These are phyloP conservation scores for Fagus sylvatica DNA, from an alignment of 306 rosid species.

Conservation along the genomic window DNA sequence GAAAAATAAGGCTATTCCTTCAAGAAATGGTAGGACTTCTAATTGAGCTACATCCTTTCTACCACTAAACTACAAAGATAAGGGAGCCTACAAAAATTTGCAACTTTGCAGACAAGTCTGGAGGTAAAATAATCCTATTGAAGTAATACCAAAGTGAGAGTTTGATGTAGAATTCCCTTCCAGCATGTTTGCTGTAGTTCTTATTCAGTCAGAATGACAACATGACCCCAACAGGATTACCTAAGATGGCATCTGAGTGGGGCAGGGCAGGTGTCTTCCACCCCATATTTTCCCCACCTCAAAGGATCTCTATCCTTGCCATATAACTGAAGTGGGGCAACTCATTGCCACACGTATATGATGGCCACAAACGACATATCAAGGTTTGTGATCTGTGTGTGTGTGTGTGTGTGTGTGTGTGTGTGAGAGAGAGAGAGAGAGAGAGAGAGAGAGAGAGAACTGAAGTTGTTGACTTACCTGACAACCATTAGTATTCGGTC, in stretches of 20 bases:
- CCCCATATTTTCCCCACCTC: neutral
- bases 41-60: neutral
- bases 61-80: neutral
- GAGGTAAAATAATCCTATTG: neutral
- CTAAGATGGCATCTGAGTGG: neutral
- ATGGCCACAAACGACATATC: neutral
- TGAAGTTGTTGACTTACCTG: conserved; percentile 57
- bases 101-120: neutral
- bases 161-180: too few species aligned
- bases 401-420: neutral
- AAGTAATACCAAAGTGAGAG: too few species aligned
- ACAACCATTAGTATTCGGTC: conserved; percentile 80
- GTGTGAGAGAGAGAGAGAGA: neutral
- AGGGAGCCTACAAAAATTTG: neutral
- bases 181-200: too few species aligned
- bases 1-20: neutral
- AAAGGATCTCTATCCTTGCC: neutral
- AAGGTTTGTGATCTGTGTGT: neutral
- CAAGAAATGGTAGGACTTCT: neutral
- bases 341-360: neutral
- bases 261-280: neutral
- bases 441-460: conserved; percentile 14
- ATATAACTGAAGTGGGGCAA: neutral
- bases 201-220: too few species aligned
- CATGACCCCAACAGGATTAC: neutral